phyloP scores from a whole-genome alignment of 2,329 filamentous ascomycete genomes.

The Tolypocladium inflatum region DNA sequence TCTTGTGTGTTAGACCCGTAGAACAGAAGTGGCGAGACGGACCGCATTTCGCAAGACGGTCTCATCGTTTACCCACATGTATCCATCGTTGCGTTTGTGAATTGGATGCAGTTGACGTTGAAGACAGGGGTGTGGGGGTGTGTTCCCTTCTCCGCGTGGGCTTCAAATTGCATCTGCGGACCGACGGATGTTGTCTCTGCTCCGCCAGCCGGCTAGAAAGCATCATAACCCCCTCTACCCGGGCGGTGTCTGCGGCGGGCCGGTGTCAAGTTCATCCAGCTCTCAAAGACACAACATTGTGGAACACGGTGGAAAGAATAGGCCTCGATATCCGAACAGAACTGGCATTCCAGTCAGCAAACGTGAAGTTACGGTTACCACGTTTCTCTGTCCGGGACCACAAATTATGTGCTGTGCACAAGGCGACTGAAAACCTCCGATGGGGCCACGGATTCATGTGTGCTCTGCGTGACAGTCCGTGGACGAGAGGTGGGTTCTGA shows the following conservation, averaged over 20 bases:
- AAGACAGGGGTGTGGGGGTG: background rate
- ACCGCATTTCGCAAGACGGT: background rate
- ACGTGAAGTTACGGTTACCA: background rate
- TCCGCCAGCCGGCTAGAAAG: too few species aligned
- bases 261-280: background rate
- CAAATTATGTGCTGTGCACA: background rate
- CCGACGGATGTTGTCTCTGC: background rate
- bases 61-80: background rate
- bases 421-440: background rate
- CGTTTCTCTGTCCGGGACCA: background rate
- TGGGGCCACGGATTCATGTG: too few species aligned
- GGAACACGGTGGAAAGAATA: background rate
- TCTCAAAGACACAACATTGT: background rate
- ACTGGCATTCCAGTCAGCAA: background rate
- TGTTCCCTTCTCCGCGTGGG: background rate
- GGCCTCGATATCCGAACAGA: background rate
- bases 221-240: background rate
- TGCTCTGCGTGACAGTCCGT: background rate
- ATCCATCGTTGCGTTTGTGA: background rate
- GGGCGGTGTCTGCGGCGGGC: background rate
- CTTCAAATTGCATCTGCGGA: background rate
- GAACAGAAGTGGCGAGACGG: background rate
- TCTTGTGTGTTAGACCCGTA: background rate
- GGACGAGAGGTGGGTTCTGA: background rate
- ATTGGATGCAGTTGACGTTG: background rate